Base-by-base conservation (phyloP, 2,329 filamentous ascomycete species). In the Diaporthe ampelina region DNA sequence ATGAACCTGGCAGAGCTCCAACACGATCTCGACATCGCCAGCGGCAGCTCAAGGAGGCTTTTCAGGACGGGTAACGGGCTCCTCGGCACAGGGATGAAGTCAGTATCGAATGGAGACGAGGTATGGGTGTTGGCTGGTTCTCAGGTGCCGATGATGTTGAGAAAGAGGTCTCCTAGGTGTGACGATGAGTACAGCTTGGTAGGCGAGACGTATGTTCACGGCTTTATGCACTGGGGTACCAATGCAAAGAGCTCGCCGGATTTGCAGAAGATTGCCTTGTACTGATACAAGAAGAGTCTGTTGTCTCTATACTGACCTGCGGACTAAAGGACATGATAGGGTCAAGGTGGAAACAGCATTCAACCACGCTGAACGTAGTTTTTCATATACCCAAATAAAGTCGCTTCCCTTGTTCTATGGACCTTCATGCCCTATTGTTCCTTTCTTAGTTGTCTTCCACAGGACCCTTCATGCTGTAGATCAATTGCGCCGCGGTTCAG, bases 151-250 rank as follows among this genome's bases (percentile, higher is more conserved):
- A 40, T 75, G 50, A 45, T 75, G 10, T 1, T 75, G 40, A 63
- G 59, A 17, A 63, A 63, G 59, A 45, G 9, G 13, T 7, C 17
- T 24, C 9, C 40, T 21, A 24, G 2, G 7, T 13, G 3, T 63
- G 40, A 15, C 1, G 29, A 21, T 8, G 40, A 63, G 59, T 63
- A 21, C 19, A 3, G 17, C 1, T 21, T 74, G 26, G n/a, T 67
- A 3, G 74, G 74, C 21, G 74, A 75, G 67, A 37, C 72, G 9
- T 75, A 75, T 19, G 58, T 74, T 15, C 67, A 75, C 45, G 74
- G 74, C 11, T 6, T 58, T 9, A 75, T 75, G 74, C 65, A 74
- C 19, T n/a, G 59, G 59, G 37, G 45, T 7, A 5, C 15, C 24
- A 17, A 26, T 15, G 24, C n/a, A 19, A 17, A 26, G 9, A n/a